Evolutionary conservation across 2,329 filamentous ascomycete species (phyloP).

Genomic region (Gremmenia infestans): DNA sequence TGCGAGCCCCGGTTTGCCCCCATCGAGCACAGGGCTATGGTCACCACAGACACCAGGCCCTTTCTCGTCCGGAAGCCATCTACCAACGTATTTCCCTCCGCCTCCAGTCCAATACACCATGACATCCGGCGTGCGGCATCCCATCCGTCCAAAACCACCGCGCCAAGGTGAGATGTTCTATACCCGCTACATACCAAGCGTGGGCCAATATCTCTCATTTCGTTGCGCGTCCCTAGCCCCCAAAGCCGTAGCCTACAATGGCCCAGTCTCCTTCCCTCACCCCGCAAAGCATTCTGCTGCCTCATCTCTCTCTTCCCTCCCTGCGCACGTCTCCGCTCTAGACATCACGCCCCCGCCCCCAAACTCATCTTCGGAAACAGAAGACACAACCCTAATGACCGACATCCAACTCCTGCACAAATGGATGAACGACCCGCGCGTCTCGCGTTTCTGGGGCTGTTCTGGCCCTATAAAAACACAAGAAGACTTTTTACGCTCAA

Average conservation of each 20-base stretch:
- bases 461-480: constrained; percentile 51
- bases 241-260: constrained; percentile 58
- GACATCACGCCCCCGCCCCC: constrained; percentile 36
- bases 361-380: constrained; percentile 33
- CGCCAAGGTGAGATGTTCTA: constrained; percentile 91
- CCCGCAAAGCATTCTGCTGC: constrained; percentile 24
- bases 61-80: constrained; percentile 75
- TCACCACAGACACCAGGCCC: constrained; percentile 49
- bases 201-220: constrained; percentile 83
- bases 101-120: constrained; percentile 75
- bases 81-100: constrained; percentile 88
- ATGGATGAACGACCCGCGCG: constrained; percentile 86
- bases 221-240: constrained; percentile 70
- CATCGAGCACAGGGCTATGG: constrained; percentile 32
- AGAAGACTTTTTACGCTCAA: constrained; percentile 61
- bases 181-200: constrained; percentile 75
- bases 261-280: constrained; percentile 40
- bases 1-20: background rate
- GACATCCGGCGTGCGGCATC: constrained; percentile 76
- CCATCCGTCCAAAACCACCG: constrained; percentile 80
- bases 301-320: constrained; percentile 27
- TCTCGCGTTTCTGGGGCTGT: constrained; percentile 79
- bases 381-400: constrained; percentile 33
- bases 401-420: constrained; percentile 68
- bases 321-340: constrained; percentile 32